Evolutionary conservation across 2,329 filamentous ascomycete species (phyloP), one percentile per base, ranked within the genome.

Genomic region (Bipolaris gigantea): DNA sequence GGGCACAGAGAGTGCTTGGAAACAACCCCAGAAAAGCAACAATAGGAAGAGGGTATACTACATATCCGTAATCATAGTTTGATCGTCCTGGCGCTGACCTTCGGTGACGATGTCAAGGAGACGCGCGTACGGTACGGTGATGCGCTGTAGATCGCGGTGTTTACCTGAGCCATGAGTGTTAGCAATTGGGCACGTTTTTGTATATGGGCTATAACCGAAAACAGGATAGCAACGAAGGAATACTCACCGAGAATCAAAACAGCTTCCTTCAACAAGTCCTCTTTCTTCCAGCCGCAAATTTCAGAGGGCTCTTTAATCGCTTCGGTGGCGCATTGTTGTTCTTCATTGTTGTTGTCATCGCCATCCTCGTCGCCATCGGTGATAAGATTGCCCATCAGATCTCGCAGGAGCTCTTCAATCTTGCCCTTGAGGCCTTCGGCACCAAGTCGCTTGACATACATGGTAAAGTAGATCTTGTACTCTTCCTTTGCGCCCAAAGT

Each of bases 381-480:
- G 35, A 83, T 76, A 7, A 87, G 72, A 5, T 89, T 89, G 7
- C 92, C 92, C 44, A 96, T 80, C 38, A 99, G 79, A 41, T 85
- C 89, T 63, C 90, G 88, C 25, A 97, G 79, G 9, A 99, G 79
- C 77, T 99, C 95, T 72, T 97, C 93, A 2, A 97, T 92, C 77
- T 99, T 99, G 52, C 85, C 82, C 63, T 88, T 86, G 47, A 93
- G 79, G 0, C 92, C 92, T 73, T 99, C 95, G 0, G 92, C 91
- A 1, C 94, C 94, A 5, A 99, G 84, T 0, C 94, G 87, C 77
- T 97, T 97, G 3, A 92, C 93, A 69, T 99, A 99, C 92, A 97
- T 97, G 68, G 92, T 89, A n/a, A 99, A 79, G 69, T 97, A 97
- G 1, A 96, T 81, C 53, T 91, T 86, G 77, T 97, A 99, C 72